phyloP scores from a whole-genome alignment of 306 rosid species.

The Cotoneaster glaucophyllus region DNA sequence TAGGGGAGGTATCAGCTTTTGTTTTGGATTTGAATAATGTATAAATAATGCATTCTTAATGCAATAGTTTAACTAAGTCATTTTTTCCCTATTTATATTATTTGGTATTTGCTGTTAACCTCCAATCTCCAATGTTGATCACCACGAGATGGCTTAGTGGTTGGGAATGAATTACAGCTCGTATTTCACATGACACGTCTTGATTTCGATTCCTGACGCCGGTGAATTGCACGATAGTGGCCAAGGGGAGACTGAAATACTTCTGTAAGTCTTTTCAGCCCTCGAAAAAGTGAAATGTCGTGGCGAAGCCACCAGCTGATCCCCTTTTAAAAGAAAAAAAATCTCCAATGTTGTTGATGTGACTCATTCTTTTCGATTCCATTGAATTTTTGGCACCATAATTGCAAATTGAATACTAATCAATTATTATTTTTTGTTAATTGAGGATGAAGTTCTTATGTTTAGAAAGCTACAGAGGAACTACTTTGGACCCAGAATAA shows the following conservation, averaged over 20 bases:
- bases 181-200: too few species aligned
- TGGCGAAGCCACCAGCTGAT: too few species aligned
- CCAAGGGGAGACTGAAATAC: too few species aligned
- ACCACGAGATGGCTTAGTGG: too few species aligned
- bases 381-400: background rate
- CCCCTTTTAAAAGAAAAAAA: too few species aligned
- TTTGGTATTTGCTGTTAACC: background rate
- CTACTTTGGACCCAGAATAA: background rate
- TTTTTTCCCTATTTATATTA: background rate
- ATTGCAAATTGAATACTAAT: background rate
- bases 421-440: background rate
- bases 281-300: too few species aligned
- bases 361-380: background rate
- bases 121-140: background rate
- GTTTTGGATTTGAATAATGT: background rate
- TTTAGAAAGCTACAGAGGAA: background rate
- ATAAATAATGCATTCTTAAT: background rate
- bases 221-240: too few species aligned
- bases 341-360: background rate
- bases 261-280: too few species aligned
- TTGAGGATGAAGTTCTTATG: background rate
- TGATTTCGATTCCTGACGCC: too few species aligned
- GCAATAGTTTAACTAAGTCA: background rate
- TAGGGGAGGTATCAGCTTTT: conserved; percentile 10
- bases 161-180: too few species aligned